Evolutionary conservation across 345 rosid genomes (phyloP), one percentile per base, ranked within the genome.

Genomic region (Triadica sebifera): DNA sequence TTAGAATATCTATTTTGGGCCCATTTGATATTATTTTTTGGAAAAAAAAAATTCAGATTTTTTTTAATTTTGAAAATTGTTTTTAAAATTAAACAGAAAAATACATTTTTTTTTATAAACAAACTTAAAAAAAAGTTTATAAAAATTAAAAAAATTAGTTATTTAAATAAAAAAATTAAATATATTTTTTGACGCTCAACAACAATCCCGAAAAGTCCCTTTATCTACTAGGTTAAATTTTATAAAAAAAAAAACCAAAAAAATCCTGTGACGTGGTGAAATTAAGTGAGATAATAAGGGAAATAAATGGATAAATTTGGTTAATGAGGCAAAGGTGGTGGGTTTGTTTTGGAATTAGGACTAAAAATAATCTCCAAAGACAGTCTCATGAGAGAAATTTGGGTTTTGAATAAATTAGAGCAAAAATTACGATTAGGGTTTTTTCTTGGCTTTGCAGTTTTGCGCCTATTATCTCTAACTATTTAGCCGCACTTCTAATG

Each of bases 341-440:
- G 94, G 88, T 87, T 84, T 71, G 87, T 88, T 87, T 93, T 73
- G 92, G 95, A 93, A 91, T 82, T 74, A 75, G 87, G 1, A 29
- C 34, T 29, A 29, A 69, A 79, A 29, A 73, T 64, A 56, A 77
- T 75, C 55, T 75, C 72, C 58, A 12, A 8, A 37, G 69, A 55
- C 15, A 56, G 8, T n/a, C n/a, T n/a, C n/a, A n/a, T n/a, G n/a
- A 51, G 46, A 12, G 3, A 29, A 34, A 50, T 8, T 7, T 46
- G 16, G 55, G 63, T 59, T 58, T 41, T 63, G 59, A 81, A 74
- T 75, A 20, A n/a, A 71, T 79, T 84, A 80, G 83, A 84, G 89
- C 90, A 80, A 89, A 64, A 6, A 11, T 85, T 56, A 73, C 89
- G 75, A 85, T 82, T 62, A 82, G 81, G 85, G 83, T 73, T 78